Percentiles rank a stretch among this genome's conserved stretches.
These are phyloP conservation scores for Penicillium canescens DNA, from an alignment of 495 filamentous ascomycete species.

Conservation along the genomic window DNA sequence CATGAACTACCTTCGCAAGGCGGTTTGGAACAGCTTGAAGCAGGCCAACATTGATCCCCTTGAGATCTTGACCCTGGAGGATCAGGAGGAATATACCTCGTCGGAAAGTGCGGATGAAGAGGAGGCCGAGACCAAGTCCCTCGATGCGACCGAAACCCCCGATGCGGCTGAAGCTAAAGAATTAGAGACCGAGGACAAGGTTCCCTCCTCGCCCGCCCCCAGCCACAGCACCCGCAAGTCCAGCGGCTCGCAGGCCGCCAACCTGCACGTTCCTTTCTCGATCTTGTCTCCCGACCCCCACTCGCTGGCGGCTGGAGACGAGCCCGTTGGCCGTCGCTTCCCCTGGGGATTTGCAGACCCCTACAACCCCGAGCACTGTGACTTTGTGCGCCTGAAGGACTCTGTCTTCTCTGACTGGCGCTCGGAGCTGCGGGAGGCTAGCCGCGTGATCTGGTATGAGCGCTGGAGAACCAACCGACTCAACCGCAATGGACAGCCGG, in stretches of 20 bases:
- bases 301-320: slow-evolving; percentile 61
- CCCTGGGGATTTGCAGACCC: slow-evolving; percentile 97
- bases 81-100: slow-evolving; percentile 63
- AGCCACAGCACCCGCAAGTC: slow-evolving; percentile 28
- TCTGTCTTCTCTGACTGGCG: slow-evolving; percentile 93
- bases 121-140: slow-evolving; percentile 25
- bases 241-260: slow-evolving; percentile 19
- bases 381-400: slow-evolving; percentile 89
- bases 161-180: slow-evolving; percentile 3
- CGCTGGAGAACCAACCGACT: slow-evolving; percentile 84
- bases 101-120: slow-evolving; percentile 59
- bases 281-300: slow-evolving; percentile 91
- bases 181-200: not conserved
- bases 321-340: slow-evolving; percentile 75
- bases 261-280: slow-evolving; percentile 73
- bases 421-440: slow-evolving; percentile 85
- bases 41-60: slow-evolving; percentile 85
- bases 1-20: slow-evolving; percentile 89
- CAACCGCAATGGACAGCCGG: slow-evolving; percentile 38
- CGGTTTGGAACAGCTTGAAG: slow-evolving; percentile 86
- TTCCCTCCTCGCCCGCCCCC: slow-evolving; percentile 2
- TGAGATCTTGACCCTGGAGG: slow-evolving; percentile 79
- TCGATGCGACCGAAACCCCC: slow-evolving; percentile 9
- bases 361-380: slow-evolving; percentile 86
- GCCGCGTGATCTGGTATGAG: slow-evolving; percentile 93